These are phyloP conservation scores for Glycine soja DNA, from an alignment of 306 rosid genomes.

Conservation along the genomic window DNA sequence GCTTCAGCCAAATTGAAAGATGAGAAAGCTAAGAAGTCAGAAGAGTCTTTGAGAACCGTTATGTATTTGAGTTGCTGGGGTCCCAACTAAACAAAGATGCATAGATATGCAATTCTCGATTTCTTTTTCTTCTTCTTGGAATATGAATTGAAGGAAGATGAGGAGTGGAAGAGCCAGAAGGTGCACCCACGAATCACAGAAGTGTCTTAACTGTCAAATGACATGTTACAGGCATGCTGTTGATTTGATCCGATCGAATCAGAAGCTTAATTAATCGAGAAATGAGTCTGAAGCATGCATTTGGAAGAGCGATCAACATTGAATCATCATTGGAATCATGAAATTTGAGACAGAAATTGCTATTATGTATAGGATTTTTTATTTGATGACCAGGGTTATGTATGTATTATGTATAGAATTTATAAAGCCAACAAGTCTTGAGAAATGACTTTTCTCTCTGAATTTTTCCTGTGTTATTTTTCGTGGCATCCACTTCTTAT, in stretches of 20 bases:
- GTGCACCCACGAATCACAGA: slow-evolving; percentile 54
- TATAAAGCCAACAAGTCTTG: neutral
- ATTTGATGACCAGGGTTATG: neutral
- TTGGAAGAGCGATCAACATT: no score
- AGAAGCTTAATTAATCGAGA: neutral
- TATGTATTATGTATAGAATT: neutral
- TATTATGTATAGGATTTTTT: neutral
- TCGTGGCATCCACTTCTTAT: neutral
- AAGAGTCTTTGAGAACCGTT: slow-evolving; percentile 66
- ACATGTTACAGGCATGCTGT: neutral
- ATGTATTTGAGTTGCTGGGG: slow-evolving; percentile 75
- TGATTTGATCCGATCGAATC: neutral
- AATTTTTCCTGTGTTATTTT: slow-evolving; percentile 22
- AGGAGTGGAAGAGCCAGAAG: neutral
- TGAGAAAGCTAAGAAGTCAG: slow-evolving; percentile 62
- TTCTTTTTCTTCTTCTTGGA: neutral
- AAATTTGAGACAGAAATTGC: slow-evolving; percentile 4
- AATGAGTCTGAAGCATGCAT: neutral
- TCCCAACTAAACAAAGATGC: slow-evolving; percentile 37
- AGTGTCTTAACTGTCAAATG: neutral
- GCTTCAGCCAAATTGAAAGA: slow-evolving; percentile 47
- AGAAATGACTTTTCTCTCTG: neutral
- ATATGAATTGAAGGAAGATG: neutral
- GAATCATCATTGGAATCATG: neutral
- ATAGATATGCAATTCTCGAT: neutral